Conservation (phyloP, 2,329 filamentous ascomycete species). For the Emergomyces africanus region DNA sequence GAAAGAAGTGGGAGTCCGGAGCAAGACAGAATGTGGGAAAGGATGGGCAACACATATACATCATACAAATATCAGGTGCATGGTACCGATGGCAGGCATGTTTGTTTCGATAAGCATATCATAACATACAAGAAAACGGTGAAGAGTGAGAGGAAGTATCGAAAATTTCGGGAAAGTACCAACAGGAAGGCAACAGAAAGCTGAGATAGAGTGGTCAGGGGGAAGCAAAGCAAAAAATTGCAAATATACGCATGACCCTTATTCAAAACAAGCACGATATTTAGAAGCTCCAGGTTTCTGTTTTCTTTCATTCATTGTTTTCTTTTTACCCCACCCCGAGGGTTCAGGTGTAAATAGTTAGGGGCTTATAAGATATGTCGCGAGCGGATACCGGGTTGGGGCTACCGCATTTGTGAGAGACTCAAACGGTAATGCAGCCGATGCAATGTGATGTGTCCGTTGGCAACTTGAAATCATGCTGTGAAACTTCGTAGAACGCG, state of each 20-base stretch:
- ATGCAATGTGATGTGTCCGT: neutral
- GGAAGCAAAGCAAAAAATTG: neutral
- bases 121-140: neutral
- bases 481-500: neutral
- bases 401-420: neutral
- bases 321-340: neutral
- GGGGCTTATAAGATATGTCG: neutral
- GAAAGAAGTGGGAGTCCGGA: neutral
- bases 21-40: neutral
- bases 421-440: conserved; percentile 2
- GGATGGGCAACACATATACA: neutral
- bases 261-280: neutral
- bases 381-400: neutral
- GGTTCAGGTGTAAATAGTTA: neutral
- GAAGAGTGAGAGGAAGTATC: neutral
- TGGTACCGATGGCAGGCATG: neutral
- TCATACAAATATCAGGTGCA: neutral
- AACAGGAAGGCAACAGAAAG: neutral
- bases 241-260: neutral
- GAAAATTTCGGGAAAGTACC: neutral
- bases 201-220: neutral
- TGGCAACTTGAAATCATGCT: neutral
- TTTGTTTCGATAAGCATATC: neutral
- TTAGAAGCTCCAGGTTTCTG: neutral
- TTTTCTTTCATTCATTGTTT: no score